phyloP scores from a whole-genome alignment of 148 eudicot genomes.

The Cornus kousa region DNA sequence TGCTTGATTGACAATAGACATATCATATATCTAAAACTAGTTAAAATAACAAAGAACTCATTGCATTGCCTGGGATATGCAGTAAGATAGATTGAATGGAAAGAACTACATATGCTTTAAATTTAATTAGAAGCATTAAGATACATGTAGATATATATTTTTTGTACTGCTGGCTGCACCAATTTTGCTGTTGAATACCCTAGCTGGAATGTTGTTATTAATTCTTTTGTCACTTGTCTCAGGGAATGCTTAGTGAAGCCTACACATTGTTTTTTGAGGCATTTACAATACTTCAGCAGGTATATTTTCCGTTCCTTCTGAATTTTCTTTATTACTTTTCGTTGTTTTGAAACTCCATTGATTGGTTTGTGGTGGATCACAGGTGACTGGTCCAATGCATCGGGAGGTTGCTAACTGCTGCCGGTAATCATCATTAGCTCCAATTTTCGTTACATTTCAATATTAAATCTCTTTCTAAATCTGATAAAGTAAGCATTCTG shows the following conservation, averaged over 20 bases:
- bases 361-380: conserved; percentile 14
- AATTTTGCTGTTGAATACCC: conserved; percentile 1
- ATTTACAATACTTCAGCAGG: conserved; percentile 95
- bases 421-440: conserved; percentile 42
- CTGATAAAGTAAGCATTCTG: background rate
- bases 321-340: background rate
- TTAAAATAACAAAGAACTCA: no score
- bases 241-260: conserved; percentile 98
- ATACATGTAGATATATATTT: no score
- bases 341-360: background rate
- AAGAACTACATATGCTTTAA: background rate
- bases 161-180: background rate
- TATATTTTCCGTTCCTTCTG: conserved; percentile 9
- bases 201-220: background rate
- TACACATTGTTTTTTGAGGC: conserved; percentile 90
- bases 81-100: background rate
- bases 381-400: conserved; percentile 99
- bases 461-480: background rate
- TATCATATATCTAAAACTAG: no score
- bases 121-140: background rate
- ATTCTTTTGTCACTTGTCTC: conserved; percentile 11
- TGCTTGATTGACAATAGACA: background rate
- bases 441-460: conserved; percentile 1
- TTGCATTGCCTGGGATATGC: no score
- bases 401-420: conserved; percentile 99